Conservation (phyloP, 73 alveolate genomes). For the Paramecium bursaria region DNA sequence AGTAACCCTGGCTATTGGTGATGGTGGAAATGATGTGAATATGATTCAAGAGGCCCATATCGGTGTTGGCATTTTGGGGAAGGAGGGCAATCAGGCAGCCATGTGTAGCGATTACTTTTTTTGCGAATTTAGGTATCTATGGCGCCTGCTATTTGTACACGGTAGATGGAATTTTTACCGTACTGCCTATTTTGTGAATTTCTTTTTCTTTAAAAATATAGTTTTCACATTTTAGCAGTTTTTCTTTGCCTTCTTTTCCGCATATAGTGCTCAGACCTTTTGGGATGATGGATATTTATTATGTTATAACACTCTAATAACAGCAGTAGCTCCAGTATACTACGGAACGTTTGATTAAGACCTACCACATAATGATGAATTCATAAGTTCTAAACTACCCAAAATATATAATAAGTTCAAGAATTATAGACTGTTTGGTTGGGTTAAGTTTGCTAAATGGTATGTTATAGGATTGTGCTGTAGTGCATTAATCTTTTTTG, state of each 20-base stretch:
- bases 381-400: background rate
- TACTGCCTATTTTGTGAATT: constrained; percentile 88
- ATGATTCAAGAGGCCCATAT: constrained; percentile 98
- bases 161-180: constrained; percentile 94
- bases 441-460: constrained; percentile 50
- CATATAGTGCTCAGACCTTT: constrained; percentile 88
- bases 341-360: constrained; percentile 63
- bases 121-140: constrained; percentile 90
- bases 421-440: constrained; percentile 24
- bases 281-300: constrained; percentile 94
- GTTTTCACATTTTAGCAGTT: constrained; percentile 84
- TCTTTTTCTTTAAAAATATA: constrained; percentile 96
- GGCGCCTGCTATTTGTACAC: constrained; percentile 92
- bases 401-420: constrained; percentile 13
- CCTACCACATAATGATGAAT: constrained; percentile 16
- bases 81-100: constrained; percentile 99
- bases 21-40: constrained; percentile 99
- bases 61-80: constrained; percentile 97
- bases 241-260: constrained; percentile 83
- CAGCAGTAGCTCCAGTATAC: constrained; percentile 79
- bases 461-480: constrained; percentile 42
- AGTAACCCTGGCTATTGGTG: constrained; percentile 95
- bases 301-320: constrained; percentile 92
- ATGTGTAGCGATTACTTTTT: constrained; percentile 95
- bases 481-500: constrained; percentile 34